These are phyloP conservation scores for Starmera stellimalicola DNA, from an alignment of 1,139 yeast species.

Conservation along the genomic window DNA sequence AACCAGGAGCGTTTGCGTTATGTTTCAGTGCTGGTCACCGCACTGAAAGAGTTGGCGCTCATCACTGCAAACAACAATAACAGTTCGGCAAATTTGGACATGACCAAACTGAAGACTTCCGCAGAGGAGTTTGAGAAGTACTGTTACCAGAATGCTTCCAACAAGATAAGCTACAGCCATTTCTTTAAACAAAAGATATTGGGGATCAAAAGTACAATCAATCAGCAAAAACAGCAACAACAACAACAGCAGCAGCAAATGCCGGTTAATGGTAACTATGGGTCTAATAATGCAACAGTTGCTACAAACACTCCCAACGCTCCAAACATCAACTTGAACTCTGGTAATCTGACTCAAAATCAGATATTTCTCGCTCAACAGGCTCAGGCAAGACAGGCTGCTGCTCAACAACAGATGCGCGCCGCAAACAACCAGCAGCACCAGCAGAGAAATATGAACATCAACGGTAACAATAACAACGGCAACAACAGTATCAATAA, in stretches of 20 bases:
- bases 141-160: conserved; percentile 15
- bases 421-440: conserved; percentile 5
- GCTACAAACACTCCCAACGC: conserved; percentile 7
- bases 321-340: conserved; percentile 17
- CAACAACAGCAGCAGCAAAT: conserved; percentile 14
- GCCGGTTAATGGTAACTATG: conserved; percentile 9
- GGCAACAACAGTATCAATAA: conserved; percentile 13
- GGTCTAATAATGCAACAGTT: neutral
- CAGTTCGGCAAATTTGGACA: conserved; percentile 10
- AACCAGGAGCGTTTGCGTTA: conserved; percentile 15
- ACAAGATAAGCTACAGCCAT: conserved; percentile 13
- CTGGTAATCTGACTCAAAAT: conserved; percentile 10
- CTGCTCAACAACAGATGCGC: conserved; percentile 10
- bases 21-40: conserved; percentile 12
- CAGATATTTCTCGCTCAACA: conserved; percentile 39
- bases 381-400: conserved; percentile 41
- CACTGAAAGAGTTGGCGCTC: conserved; percentile 15
- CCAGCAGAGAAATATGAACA: conserved; percentile 1
- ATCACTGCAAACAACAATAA: conserved; percentile 9
- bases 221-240: conserved; percentile 13
- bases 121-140: conserved; percentile 20
- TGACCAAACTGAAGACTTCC: conserved; percentile 12
- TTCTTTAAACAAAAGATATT: conserved; percentile 17
- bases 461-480: conserved; percentile 3
- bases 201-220: conserved; percentile 14